A percentile compares a stretch with the other conserved stretches of the same genome.
Evolutionary conservation across 352 stramenopile genomes (phyloP).

Genomic region (Globisporangium lucens): DNA sequence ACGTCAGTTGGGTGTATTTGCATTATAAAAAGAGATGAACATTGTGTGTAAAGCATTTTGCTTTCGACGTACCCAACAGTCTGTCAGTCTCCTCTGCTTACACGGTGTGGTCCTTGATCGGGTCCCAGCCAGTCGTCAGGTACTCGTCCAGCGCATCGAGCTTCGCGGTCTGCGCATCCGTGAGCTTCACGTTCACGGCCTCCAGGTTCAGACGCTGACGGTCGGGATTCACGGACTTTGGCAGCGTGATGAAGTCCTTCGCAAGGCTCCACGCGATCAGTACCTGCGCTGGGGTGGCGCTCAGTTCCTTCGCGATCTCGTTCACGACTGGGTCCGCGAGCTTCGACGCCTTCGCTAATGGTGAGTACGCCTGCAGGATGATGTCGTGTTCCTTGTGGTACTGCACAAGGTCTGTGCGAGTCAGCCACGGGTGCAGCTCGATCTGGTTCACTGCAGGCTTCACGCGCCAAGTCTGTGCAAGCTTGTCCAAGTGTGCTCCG

Average conservation of each 20-base stretch:
- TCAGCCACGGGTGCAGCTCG: constrained; percentile 72
- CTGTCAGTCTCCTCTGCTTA: constrained; percentile 13
- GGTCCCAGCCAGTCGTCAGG: constrained; percentile 43
- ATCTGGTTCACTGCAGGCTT: constrained; percentile 84
- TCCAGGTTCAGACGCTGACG: constrained; percentile 54
- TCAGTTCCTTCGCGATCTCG: constrained; percentile 30
- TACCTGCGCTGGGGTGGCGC: constrained; percentile 40
- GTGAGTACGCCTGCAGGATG: constrained; percentile 56
- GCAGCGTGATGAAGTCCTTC: constrained; percentile 55
- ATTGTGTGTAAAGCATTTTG: not conserved
- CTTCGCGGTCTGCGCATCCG: constrained; percentile 24
- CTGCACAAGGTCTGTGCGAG: constrained; percentile 47
- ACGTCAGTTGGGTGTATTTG: too few relatives aligned
- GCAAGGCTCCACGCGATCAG: constrained; percentile 53
- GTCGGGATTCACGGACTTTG: constrained; percentile 47
- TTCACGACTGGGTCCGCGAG: constrained; percentile 26
- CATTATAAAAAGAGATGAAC: not conserved
- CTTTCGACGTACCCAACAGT: not conserved
- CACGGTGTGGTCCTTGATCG: constrained; percentile 44
- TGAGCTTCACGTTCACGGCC: constrained; percentile 36
- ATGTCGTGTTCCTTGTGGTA: constrained; percentile 55
- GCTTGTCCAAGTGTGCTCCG: constrained; percentile 69
- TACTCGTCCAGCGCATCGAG: constrained; percentile 45
- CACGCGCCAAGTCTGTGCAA: constrained; percentile 51
- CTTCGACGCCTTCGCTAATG: constrained; percentile 25